A percentile compares a stretch with the other conserved stretches of the same genome.
These are phyloP conservation scores for Clarireedia hainanense DNA, from an alignment of 2,329 filamentous ascomycete species.

Conservation along the genomic window DNA sequence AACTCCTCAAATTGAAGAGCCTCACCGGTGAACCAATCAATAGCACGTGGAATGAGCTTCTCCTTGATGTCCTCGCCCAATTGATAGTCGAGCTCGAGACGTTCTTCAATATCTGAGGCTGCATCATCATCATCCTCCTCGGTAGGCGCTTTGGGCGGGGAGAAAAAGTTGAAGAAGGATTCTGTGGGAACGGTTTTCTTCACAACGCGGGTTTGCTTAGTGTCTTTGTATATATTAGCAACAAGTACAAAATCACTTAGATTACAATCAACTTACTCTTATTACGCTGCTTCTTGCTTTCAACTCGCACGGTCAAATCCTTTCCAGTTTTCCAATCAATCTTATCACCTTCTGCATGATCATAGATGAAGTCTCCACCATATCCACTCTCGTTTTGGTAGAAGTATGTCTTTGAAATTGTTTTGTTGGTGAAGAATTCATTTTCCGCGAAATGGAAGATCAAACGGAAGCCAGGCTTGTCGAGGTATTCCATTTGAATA, in stretches of 20 bases:
- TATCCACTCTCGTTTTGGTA: slow-evolving; percentile 99
- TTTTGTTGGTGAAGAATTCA: slow-evolving; percentile 96
- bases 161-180: slow-evolving; percentile 93
- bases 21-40: slow-evolving; percentile 99
- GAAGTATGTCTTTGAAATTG: slow-evolving; percentile 95
- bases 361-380: slow-evolving; percentile 98
- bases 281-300: slow-evolving; percentile 99
- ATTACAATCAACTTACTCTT: slow-evolving; percentile 64
- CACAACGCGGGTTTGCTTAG: slow-evolving; percentile 96
- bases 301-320: slow-evolving; percentile 87
- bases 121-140: slow-evolving; percentile 65
- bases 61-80: slow-evolving; percentile 99
- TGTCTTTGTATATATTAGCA: slow-evolving; percentile 51
- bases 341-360: slow-evolving; percentile 96
- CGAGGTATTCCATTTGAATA: slow-evolving; percentile 98
- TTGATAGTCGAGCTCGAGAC: slow-evolving; percentile 96
- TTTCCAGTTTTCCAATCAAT: slow-evolving; percentile 94
- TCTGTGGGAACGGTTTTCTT: slow-evolving; percentile 99
- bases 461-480: slow-evolving; percentile 94
- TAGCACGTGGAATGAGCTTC: slow-evolving; percentile 95
- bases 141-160: slow-evolving; percentile 77
- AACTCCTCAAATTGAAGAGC: slow-evolving; percentile 94
- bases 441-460: slow-evolving; percentile 97
- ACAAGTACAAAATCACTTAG: not conserved
- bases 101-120: slow-evolving; percentile 89